Base-by-base conservation (phyloP, 176 grass and related monocot genomes). In the Stipa capillata region DNA sequence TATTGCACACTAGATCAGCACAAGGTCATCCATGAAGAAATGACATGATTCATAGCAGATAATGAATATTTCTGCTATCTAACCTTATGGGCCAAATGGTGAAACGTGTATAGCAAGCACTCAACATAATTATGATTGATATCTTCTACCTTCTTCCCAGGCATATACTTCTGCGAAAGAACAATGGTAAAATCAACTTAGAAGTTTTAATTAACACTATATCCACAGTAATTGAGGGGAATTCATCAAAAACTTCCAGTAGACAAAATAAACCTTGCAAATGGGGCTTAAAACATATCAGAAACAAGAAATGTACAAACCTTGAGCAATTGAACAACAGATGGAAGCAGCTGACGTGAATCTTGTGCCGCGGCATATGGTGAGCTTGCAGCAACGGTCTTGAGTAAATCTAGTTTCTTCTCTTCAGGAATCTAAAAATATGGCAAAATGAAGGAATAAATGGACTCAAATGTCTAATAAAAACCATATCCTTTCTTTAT, bases 31-130 rank as follows among this genome's bases (percentile, higher is more conserved):
- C 49, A 39, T 15, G 21, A 73, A 55, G 29, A 70, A 72, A 84
- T 23, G 6, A 41, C 68, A 91, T 25, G 36, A 40, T 66, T 81
- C 51, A 84, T 64, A 82, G 76, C 47, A 53, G 16, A 51, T 73
- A 76, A 68, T 11, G 28, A 81, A 81, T 20, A 72, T 51, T 36
- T 39, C n/a, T 57, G 66, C 66, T 9, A 83, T 59, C 67, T 65
- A 84, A 99, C 96, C 96, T 99, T 99, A 57, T 95, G 86, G 47
- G 96, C 90, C 84, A 91, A 88, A 87, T 99, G 96, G 48, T 99
- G 96, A 79, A 95, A 93, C 87, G 90, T 81, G 82, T 99, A 99
- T 36, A 99, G 78, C 84, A 95, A 89, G 59, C 92, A 99, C 54
- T 99, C 96, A 27, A 93, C 83, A 82, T 93, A 93, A 85, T 82